These are phyloP conservation scores for Boletus subparvulus DNA, from an alignment of 768 basidiomycete genomes.

Conservation along the genomic window DNA sequence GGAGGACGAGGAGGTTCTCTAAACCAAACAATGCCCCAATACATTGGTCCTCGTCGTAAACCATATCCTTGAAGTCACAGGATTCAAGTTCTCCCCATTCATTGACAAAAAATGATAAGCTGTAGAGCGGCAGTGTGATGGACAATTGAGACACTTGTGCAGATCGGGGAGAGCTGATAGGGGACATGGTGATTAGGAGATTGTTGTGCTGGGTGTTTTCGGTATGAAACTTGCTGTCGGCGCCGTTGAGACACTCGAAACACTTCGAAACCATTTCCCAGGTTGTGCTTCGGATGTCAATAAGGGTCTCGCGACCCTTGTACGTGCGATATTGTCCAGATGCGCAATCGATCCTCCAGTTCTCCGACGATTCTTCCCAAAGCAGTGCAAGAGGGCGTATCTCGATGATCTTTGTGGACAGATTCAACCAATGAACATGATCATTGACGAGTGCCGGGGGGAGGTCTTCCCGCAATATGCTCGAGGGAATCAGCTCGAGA, in stretches of 20 bases:
- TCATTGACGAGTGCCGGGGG: not conserved
- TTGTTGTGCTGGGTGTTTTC: not conserved
- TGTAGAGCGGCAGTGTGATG: slow-evolving; percentile 35
- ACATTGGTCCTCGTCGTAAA: slow-evolving; percentile 38
- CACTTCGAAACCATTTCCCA: slow-evolving; percentile 15
- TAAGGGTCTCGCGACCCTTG: slow-evolving; percentile 6
- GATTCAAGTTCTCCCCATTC: slow-evolving; percentile 33
- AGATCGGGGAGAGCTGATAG: not conserved
- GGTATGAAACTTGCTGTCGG: too few species aligned
- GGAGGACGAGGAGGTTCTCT: slow-evolving; percentile 30
- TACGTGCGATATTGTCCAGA: not conserved
- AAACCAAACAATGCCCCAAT: slow-evolving; percentile 44
- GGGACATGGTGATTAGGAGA: slow-evolving; percentile 14
- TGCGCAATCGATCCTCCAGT: slow-evolving; percentile 21
- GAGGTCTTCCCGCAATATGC: not conserved
- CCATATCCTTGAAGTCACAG: slow-evolving; percentile 37
- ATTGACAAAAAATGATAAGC: slow-evolving; percentile 39
- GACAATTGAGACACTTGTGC: not conserved
- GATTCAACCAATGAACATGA: slow-evolving; percentile 27
- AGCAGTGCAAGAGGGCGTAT: slow-evolving; percentile 15
- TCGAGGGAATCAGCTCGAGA: not conserved
- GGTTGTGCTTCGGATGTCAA: slow-evolving; percentile 21
- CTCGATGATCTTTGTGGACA: slow-evolving; percentile 18
- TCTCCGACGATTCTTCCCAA: slow-evolving; percentile 17
- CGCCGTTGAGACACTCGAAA: not conserved